These are phyloP conservation scores for Creolimax fragrantissima DNA, from an alignment of 78 protist species.

Conservation along the genomic window DNA sequence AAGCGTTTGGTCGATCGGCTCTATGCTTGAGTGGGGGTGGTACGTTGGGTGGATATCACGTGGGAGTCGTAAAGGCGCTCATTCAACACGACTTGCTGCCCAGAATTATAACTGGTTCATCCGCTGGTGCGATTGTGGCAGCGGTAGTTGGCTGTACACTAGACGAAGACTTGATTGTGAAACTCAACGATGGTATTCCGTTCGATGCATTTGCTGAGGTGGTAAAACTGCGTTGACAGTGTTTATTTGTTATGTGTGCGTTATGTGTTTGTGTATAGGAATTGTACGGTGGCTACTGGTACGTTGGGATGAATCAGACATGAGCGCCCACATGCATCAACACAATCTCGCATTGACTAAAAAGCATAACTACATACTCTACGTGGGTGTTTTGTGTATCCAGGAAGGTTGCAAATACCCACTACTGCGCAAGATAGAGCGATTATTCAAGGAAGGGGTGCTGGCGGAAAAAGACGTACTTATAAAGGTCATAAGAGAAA, in stretches of 20 bases:
- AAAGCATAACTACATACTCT: not conserved
- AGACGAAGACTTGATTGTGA: not conserved
- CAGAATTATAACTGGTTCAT: slow-evolving; percentile 39
- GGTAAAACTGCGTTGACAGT: no score
- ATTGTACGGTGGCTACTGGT: not conserved
- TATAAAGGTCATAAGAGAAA: not conserved
- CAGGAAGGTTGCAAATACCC: not conserved
- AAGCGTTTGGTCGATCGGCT: slow-evolving; percentile 61
- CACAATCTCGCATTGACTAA: no score
- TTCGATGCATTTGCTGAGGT: not conserved
- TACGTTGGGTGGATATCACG: slow-evolving; percentile 37
- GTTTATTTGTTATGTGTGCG: no score
- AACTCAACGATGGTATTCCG: not conserved
- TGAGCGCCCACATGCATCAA: not conserved
- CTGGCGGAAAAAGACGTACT: not conserved
- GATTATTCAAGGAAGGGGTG: not conserved
- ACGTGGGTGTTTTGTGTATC: not conserved
- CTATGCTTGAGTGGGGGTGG: slow-evolving; percentile 71
- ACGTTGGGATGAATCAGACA: not conserved
- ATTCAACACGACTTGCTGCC: slow-evolving; percentile 48
- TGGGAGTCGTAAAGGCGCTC: slow-evolving; percentile 56
- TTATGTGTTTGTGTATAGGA: not conserved
- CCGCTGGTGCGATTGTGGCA: slow-evolving; percentile 51
- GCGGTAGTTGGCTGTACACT: not conserved
- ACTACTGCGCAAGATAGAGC: not conserved